phyloP scores from a whole-genome alignment of 2,329 filamentous ascomycete genomes.

The Mycosphaerella sp. region DNA sequence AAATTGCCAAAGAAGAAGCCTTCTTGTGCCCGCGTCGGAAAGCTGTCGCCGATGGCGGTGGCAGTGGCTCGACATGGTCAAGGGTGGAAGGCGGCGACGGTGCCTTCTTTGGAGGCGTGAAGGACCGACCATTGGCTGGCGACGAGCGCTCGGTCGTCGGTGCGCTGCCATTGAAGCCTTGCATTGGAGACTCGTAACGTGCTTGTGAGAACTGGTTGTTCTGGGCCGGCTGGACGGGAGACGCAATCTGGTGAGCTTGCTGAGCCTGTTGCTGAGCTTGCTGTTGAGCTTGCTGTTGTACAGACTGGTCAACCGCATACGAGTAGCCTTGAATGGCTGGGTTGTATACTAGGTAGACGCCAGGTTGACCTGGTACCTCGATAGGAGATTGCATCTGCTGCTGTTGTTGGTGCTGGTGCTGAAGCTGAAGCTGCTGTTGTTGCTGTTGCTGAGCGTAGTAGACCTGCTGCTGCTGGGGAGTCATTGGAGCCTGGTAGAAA shows the following conservation, averaged over 20 bases:
- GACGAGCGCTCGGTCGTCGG: conserved; percentile 53
- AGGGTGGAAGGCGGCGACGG: conserved; percentile 54
- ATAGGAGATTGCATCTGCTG: conserved; percentile 61
- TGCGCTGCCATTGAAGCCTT: conserved; percentile 71
- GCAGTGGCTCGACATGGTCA: conserved; percentile 65
- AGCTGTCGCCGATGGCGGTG: conserved; percentile 80
- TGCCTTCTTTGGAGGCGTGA: conserved; percentile 56
- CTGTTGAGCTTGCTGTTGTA: conserved; percentile 43
- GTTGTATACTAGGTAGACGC: conserved; percentile 78
- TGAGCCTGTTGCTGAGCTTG: not conserved
- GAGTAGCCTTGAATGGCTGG: conserved; percentile 77
- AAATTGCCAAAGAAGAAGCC: conserved; percentile 62
- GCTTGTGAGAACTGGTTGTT: conserved; percentile 22
- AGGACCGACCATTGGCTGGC: conserved; percentile 54
- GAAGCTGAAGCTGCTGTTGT: conserved; percentile 52
- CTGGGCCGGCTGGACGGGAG: conserved; percentile 30
- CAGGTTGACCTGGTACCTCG: conserved; percentile 62
- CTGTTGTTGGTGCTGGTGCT: conserved; percentile 49
- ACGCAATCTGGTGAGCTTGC: conserved; percentile 30
- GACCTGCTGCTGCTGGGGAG: conserved; percentile 48
- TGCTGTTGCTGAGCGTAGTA: conserved; percentile 59
- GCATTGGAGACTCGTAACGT: conserved; percentile 34
- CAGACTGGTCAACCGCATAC: conserved; percentile 67
- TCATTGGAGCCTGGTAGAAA: conserved; percentile 35
- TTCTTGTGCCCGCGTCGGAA: conserved; percentile 96